Evolutionary conservation across 139 green algal species (phyloP).

Genomic region (Dunaliella primolecta): DNA sequence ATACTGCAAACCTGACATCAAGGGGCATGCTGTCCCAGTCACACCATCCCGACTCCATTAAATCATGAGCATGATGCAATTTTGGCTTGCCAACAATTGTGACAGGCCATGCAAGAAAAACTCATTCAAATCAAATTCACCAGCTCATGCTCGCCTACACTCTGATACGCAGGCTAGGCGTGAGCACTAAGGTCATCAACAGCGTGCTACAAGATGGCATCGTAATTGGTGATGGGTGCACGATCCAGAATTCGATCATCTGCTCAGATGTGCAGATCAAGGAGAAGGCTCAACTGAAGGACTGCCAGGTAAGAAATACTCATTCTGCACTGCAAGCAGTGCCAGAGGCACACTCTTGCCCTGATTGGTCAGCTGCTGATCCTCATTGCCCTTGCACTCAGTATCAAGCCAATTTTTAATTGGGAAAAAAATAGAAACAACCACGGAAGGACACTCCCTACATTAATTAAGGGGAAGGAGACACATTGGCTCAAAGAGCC

Average conservation of each 20-base stretch:
- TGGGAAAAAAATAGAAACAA: neutral
- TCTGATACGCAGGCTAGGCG: constrained; percentile 53
- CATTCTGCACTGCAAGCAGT: neutral
- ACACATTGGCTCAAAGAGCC: too few relatives aligned
- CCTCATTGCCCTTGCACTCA: neutral
- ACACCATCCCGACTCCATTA: too few relatives aligned
- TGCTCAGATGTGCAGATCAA: constrained; percentile 47
- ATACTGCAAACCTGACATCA: too few relatives aligned
- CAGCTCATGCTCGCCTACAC: neutral
- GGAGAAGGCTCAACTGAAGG: constrained; percentile 56
- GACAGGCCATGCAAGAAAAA: too few relatives aligned
- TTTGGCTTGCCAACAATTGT: too few relatives aligned
- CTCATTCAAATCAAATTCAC: too few relatives aligned
- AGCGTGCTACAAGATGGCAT: constrained; percentile 62
- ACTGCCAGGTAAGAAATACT: constrained; percentile 59
- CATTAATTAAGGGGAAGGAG: too few relatives aligned
- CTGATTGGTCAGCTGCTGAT: neutral
- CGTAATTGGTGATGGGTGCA: constrained; percentile 59
- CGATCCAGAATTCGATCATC: constrained; percentile 80
- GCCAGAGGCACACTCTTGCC: neutral
- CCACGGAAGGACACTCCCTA: too few relatives aligned
- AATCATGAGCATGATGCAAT: too few relatives aligned
- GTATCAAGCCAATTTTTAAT: too few relatives aligned
- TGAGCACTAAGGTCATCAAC: constrained; percentile 76
- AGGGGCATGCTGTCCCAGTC: too few relatives aligned